These are phyloP conservation scores for Suillus plorans DNA, from an alignment of 768 basidiomycete species.

Conservation along the genomic window DNA sequence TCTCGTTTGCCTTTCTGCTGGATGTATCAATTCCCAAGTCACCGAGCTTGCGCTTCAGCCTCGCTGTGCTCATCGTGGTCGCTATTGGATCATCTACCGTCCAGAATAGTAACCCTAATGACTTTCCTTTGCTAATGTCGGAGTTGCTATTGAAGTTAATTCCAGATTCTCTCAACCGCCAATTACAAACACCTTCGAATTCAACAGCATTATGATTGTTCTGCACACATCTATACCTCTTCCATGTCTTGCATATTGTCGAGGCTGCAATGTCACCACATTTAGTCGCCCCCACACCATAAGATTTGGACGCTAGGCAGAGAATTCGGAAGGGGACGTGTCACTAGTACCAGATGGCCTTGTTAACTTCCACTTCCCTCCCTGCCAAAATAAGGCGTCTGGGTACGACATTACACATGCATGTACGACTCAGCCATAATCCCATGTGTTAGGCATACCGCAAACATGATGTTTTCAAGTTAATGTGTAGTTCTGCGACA, in stretches of 20 bases:
- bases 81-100: not conserved
- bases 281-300: too few relatives aligned
- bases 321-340: too few relatives aligned
- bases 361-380: not conserved
- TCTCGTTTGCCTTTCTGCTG: constrained; percentile 73
- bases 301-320: too few relatives aligned
- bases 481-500: not conserved
- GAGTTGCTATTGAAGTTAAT: not conserved
- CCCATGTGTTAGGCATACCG: not conserved
- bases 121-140: not conserved
- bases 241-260: too few relatives aligned
- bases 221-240: too few relatives aligned
- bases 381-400: not conserved
- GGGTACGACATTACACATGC: not conserved
- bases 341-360: not conserved
- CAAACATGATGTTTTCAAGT: not conserved
- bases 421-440: not conserved
- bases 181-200: too few relatives aligned
- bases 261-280: too few relatives aligned
- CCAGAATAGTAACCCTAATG: constrained; percentile 1
- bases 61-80: constrained; percentile 43
- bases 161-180: too few relatives aligned
- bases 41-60: constrained; percentile 83
- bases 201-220: too few relatives aligned
- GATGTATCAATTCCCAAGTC: constrained; percentile 74